Conservation (phyloP, 352 stramenopile genomes). For the Globisporangium cederbergense region DNA sequence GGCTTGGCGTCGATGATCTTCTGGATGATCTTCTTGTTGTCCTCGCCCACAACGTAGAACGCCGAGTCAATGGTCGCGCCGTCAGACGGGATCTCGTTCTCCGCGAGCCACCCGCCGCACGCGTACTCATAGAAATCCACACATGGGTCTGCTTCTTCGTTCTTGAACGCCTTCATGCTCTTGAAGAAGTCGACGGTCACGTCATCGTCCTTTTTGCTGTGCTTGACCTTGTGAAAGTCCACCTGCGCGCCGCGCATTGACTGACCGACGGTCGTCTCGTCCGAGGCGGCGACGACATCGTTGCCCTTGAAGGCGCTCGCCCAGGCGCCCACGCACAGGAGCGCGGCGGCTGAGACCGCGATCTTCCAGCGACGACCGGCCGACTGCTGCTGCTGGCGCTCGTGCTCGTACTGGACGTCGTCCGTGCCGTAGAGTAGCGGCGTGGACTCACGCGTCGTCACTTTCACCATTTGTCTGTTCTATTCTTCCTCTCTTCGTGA, state of each 20-base stretch:
- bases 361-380: slow-evolving; percentile 6
- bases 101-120: slow-evolving; percentile 66
- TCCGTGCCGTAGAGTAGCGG: slow-evolving; percentile 31
- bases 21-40: slow-evolving; percentile 54
- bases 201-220: slow-evolving; percentile 4
- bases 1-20: slow-evolving; percentile 46
- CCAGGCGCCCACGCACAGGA: slow-evolving; percentile 26
- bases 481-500: background rate
- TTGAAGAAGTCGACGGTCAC: slow-evolving; percentile 35
- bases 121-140: slow-evolving; percentile 77
- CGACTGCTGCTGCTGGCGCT: background rate
- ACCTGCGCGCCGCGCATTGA: slow-evolving; percentile 2
- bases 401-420: slow-evolving; percentile 17
- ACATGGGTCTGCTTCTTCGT: slow-evolving; percentile 54
- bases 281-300: background rate
- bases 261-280: background rate
- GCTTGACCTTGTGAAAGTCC: slow-evolving; percentile 8
- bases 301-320: slow-evolving; percentile 17
- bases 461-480: background rate
- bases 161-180: slow-evolving; percentile 43
- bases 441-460: slow-evolving; percentile 24
- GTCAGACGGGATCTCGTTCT: slow-evolving; percentile 45
- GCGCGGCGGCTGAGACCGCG: slow-evolving; percentile 15
- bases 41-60: slow-evolving; percentile 46
- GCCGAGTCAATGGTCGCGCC: slow-evolving; percentile 47